Evolutionary conservation across 257 asterid species (phyloP), one percentile per base, ranked within the genome.

Genomic region (Salvia miltiorrhiza): DNA sequence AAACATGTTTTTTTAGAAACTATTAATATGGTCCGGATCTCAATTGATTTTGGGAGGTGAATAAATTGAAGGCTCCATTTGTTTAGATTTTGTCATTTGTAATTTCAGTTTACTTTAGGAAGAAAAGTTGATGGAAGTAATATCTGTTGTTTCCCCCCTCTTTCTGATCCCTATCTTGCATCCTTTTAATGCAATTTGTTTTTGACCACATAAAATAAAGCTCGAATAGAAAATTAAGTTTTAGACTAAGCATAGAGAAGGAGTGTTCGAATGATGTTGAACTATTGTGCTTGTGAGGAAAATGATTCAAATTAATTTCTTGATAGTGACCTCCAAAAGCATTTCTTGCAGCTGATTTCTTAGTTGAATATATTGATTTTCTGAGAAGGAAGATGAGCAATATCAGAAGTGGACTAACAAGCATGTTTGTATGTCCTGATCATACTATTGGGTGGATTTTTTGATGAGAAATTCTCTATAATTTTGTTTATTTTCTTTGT

Each of bases 341-440:
- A 7, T 47, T 10, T 47, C 23, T 23, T 16, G 21, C 53, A 23
- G 23, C 20, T 47, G 28, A 11, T 9, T 13, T 11, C 4, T 60
- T 71, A 10, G 10, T 28, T 56, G 40, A 14, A 55, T 55, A 13
- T 3, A 55, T 26, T 54, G 32, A 48, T 60, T 61, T 9, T 21
- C 23, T 48, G 55, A 61, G 4, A 58, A 57, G 28, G 56, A 39
- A 48, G 55, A 37, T 48, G 26, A 47, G 30, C 13, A 33, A 48
- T 35, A 11, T 47, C 23, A 24, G 49, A 63, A 58, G 35, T 45
- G 17, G 23, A 61, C 24, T 32, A 13, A 17, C 48, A 72, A 53
- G 61, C 60, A 49, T 63, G 43, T 41, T 50, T 4, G 17, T 35
- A 20, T 62, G 11, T 30, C 17, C 52, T n/a, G 74, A 68, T 74